These are phyloP conservation scores for Emiliania huxleyi DNA, from an alignment of 78 protist species.

Conservation along the genomic window DNA sequence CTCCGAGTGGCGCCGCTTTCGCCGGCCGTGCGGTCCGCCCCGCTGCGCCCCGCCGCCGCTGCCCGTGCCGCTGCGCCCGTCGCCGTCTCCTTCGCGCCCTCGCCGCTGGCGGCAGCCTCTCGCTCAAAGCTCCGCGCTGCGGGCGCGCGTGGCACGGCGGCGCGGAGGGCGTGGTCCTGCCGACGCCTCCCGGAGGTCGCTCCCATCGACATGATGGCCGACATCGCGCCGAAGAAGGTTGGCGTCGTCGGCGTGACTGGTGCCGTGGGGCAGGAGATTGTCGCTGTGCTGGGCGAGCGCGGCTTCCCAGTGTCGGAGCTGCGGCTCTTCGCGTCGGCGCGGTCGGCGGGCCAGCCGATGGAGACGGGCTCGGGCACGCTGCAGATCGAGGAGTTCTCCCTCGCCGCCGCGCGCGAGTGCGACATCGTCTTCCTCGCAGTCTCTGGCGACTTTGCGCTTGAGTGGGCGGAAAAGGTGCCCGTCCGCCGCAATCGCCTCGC, in stretches of 20 bases:
- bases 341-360: constrained; percentile 24
- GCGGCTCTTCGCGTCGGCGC: constrained; percentile 38
- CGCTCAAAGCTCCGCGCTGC: too few species aligned
- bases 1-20: too few species aligned
- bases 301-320: constrained; percentile 23
- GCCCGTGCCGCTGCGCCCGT: too few species aligned
- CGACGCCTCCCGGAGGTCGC: neutral
- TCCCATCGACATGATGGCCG: neutral
- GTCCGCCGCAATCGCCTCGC: too few species aligned
- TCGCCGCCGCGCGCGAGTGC: constrained; percentile 8
- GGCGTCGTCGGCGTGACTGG: constrained; percentile 47
- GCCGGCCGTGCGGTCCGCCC: too few species aligned
- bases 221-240: neutral
- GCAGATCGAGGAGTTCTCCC: constrained; percentile 31
- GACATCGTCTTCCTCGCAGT: constrained; percentile 44
- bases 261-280: constrained; percentile 41
- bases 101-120: too few species aligned
- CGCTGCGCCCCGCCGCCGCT: too few species aligned
- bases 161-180: neutral
- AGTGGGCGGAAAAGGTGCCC: neutral
- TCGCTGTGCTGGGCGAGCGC: neutral
- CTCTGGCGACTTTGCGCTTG: constrained; percentile 33
- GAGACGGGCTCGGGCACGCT: neutral
- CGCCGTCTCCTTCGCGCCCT: too few species aligned
- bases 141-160: neutral